A percentile compares a stretch with the other conserved stretches of the same genome.
phyloP scores from a whole-genome alignment of 2,329 filamentous ascomycete species.

The Penicillium sp. region DNA sequence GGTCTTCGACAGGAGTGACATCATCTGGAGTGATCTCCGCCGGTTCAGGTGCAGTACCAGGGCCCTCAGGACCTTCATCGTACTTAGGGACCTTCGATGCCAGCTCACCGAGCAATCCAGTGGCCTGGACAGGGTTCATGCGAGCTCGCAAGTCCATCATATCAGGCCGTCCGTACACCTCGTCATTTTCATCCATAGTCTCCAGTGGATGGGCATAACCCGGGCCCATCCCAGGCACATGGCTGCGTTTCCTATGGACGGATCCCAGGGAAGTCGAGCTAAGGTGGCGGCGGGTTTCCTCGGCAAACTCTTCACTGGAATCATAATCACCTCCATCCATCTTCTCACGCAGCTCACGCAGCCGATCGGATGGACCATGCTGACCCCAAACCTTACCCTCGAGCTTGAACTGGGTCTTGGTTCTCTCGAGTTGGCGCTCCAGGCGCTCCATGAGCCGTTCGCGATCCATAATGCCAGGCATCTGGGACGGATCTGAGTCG shows the following conservation, averaged over 20 bases:
- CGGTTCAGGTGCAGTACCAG: conserved; percentile 4
- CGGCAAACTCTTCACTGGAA: conserved; percentile 47
- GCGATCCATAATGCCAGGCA: conserved; percentile 89
- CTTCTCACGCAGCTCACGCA: conserved; percentile 85
- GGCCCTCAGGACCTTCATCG: conserved; percentile 43
- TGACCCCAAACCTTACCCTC: conserved; percentile 90
- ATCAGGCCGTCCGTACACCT: conserved; percentile 69
- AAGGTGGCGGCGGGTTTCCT: conserved; percentile 58
- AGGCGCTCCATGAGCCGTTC: conserved; percentile 88
- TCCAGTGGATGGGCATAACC: conserved; percentile 36
- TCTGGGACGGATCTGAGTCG: conserved; percentile 65
- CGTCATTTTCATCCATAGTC: conserved; percentile 52
- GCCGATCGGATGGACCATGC: conserved; percentile 79
- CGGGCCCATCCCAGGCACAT: conserved; percentile 37
- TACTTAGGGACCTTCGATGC: conserved; percentile 71
- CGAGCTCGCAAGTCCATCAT: conserved; percentile 73
- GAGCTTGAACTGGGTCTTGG: conserved; percentile 96
- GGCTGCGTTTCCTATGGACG: conserved; percentile 55
- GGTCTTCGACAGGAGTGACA: conserved; percentile 55
- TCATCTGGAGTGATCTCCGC: conserved; percentile 53
- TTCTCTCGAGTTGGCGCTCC: conserved; percentile 90
- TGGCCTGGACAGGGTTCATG: conserved; percentile 57
- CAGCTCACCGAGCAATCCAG: conserved; percentile 66
- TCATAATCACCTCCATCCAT: conserved; percentile 68
- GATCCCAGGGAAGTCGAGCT: conserved; percentile 69